Conservation (phyloP, 2,329 filamentous ascomycete genomes). For the Biscogniauxia sp. region DNA sequence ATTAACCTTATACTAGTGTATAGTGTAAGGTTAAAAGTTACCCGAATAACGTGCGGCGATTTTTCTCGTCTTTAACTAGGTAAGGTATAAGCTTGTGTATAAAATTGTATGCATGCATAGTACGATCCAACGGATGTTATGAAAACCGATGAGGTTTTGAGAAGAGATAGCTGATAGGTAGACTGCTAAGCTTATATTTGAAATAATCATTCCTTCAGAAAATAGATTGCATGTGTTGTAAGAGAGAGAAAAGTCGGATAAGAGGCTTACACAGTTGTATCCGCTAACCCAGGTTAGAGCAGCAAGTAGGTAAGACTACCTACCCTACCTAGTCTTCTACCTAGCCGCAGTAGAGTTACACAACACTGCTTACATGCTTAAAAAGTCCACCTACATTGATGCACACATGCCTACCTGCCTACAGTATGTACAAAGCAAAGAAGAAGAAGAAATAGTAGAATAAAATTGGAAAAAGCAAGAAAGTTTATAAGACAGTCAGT, state of each 20-base stretch:
- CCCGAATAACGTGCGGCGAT: too few relatives aligned
- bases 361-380: background rate
- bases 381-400: background rate
- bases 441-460: slow-evolving; percentile 8
- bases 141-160: too few relatives aligned
- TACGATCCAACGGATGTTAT: too few relatives aligned
- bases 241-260: background rate
- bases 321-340: too few relatives aligned
- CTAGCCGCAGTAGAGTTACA: background rate
- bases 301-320: background rate
- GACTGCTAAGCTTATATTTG: background rate
- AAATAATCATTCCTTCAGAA: background rate
- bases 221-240: background rate
- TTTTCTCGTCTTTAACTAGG: too few relatives aligned
- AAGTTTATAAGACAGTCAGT: slow-evolving; percentile 13
- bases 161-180: background rate
- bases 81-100: too few relatives aligned
- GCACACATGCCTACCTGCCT: slow-evolving; percentile 11
- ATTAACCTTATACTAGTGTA: background rate
- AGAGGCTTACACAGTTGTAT: background rate
- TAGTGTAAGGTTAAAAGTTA: too few relatives aligned
- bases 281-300: background rate
- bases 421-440: background rate
- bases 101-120: too few relatives aligned
- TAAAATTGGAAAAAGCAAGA: slow-evolving; percentile 7